Conservation (phyloP, 768 basidiomycete species). For the Termitomyces bulborhizus region DNA sequence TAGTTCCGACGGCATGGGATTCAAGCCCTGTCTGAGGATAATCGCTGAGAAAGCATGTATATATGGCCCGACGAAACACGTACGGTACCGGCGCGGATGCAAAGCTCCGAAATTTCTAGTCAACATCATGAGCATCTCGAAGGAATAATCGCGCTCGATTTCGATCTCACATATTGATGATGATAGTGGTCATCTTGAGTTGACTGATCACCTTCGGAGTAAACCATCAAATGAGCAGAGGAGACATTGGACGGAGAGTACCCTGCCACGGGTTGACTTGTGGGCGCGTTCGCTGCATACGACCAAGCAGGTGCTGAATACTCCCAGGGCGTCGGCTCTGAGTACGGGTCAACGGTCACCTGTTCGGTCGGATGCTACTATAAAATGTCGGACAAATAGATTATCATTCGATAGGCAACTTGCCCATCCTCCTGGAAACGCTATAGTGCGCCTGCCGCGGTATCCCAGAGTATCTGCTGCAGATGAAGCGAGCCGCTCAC, state of each 20-base stretch:
- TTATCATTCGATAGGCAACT: background rate
- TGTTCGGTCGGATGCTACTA: background rate
- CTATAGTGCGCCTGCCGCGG: constrained; percentile 1
- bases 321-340: constrained; percentile 6
- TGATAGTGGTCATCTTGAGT: constrained; percentile 8
- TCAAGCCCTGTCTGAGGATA: background rate
- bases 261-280: background rate
- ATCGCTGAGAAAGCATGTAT: background rate
- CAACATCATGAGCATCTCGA: background rate
- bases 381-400: background rate
- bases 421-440: background rate
- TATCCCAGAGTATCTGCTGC: constrained; percentile 9
- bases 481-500: constrained; percentile 6
- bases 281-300: background rate
- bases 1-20: constrained; percentile 5
- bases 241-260: background rate
- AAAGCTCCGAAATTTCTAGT: background rate
- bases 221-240: background rate
- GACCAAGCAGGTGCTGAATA: constrained; percentile 5
- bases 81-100: background rate
- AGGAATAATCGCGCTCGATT: background rate
- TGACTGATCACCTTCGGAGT: constrained; percentile 3
- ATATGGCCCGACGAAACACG: background rate
- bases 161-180: constrained; percentile 8
- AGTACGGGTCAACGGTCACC: background rate